Evolutionary conservation across 352 stramenopile species (phyloP).

Genomic region (Globisporangium cylindrosporum): DNA sequence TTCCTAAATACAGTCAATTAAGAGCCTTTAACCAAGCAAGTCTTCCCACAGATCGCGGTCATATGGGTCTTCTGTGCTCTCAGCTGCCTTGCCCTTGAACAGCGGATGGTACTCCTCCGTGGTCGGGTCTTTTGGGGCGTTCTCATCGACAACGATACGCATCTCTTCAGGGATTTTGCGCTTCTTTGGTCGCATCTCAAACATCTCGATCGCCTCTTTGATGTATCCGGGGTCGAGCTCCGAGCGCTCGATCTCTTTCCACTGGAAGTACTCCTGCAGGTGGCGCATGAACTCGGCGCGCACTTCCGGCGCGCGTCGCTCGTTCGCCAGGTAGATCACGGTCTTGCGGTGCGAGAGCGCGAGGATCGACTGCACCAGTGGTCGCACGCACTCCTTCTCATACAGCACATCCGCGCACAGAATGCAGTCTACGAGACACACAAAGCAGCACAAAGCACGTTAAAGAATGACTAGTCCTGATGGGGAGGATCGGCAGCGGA

Average conservation of each 20-base stretch:
- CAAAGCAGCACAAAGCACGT: neutral
- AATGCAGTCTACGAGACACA: slow-evolving; percentile 49
- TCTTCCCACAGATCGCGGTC: slow-evolving; percentile 72
- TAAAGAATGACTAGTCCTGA: neutral
- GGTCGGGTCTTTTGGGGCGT: slow-evolving; percentile 20
- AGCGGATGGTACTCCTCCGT: slow-evolving; percentile 48
- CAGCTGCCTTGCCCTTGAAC: slow-evolving; percentile 19
- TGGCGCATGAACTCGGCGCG: slow-evolving; percentile 65
- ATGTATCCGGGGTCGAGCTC: slow-evolving; percentile 66
- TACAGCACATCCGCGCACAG: slow-evolving; percentile 82
- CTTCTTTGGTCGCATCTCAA: slow-evolving; percentile 75
- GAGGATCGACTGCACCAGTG: slow-evolving; percentile 76
- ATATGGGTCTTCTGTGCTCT: slow-evolving; percentile 37
- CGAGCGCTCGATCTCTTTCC: slow-evolving; percentile 55
- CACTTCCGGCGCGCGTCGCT: slow-evolving; percentile 58
- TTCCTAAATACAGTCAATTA: slow-evolving; percentile 11
- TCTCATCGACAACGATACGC: slow-evolving; percentile 37
- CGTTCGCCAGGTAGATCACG: slow-evolving; percentile 75
- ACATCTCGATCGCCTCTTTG: slow-evolving; percentile 77
- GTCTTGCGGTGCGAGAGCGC: slow-evolving; percentile 77
- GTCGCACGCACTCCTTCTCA: slow-evolving; percentile 72
- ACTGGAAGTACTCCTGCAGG: slow-evolving; percentile 72
- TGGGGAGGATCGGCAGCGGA: too few species aligned
- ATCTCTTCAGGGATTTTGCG: slow-evolving; percentile 71
- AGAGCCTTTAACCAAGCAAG: slow-evolving; percentile 33